phyloP scores from a whole-genome alignment of 2,329 filamentous ascomycete species.

The Ambrosiella cleistominuta region DNA sequence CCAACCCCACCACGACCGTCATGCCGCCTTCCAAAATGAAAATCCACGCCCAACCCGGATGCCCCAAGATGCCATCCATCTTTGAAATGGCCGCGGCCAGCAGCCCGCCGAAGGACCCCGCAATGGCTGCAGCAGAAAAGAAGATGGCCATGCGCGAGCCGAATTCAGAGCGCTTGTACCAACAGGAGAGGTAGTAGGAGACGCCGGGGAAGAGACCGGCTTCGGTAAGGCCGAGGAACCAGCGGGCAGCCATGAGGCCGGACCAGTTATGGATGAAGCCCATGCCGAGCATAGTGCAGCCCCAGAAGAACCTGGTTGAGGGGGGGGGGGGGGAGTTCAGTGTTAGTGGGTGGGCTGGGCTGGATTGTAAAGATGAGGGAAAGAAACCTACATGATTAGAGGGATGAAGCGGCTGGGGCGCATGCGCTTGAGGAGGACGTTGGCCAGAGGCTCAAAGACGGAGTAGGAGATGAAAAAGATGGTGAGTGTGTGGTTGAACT shows the following conservation, averaged over 20 bases:
- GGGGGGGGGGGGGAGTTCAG: conserved; percentile 15
- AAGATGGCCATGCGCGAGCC: conserved; percentile 67
- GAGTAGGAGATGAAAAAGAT: conserved; percentile 82
- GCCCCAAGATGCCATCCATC: conserved; percentile 45
- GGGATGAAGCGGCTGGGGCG: conserved; percentile 67
- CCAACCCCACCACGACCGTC: conserved; percentile 49
- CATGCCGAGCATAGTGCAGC: conserved; percentile 50
- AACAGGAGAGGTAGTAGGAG: conserved; percentile 67
- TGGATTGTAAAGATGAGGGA: conserved; percentile 1
- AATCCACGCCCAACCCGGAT: conserved; percentile 45
- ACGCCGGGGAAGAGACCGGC: conserved; percentile 61
- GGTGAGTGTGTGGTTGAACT: conserved; percentile 60
- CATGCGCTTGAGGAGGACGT: conserved; percentile 60
- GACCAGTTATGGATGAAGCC: conserved; percentile 46
- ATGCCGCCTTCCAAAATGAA: conserved; percentile 54
- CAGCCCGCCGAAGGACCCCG: conserved; percentile 61
- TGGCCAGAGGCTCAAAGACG: conserved; percentile 60
- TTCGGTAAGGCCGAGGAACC: conserved; percentile 58
- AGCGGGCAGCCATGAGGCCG: conserved; percentile 47
- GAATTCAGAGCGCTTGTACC: conserved; percentile 67
- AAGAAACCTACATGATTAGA: conserved; percentile 49
- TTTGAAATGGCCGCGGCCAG: conserved; percentile 53
- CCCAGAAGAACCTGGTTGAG: conserved; percentile 39
- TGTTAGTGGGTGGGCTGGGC: neutral
- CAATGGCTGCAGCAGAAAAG: conserved; percentile 66